Conservation (phyloP, 2,329 filamentous ascomycete species). For the Hansfordia pulvinata region DNA sequence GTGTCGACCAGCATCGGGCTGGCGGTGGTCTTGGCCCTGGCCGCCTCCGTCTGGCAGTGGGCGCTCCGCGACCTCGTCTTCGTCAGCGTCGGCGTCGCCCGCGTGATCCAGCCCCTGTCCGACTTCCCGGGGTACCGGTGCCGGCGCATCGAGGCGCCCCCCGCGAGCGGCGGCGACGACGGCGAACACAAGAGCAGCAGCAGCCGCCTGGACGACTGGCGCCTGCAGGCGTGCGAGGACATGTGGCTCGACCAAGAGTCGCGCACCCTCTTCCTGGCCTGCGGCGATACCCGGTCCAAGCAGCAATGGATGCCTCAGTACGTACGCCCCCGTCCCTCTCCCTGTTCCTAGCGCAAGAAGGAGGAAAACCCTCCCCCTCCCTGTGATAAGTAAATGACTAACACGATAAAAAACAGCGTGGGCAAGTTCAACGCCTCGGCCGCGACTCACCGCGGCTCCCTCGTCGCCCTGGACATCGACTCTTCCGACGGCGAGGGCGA, state of each 20-base stretch:
- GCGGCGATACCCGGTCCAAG: slow-evolving; percentile 9
- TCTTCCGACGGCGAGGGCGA: too few relatives aligned
- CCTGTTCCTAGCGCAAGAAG: not conserved
- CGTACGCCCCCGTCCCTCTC: not conserved
- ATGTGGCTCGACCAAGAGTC: slow-evolving; percentile 17
- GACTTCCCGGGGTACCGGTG: slow-evolving; percentile 17
- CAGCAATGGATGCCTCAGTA: slow-evolving; percentile 14
- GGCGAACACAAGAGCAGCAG: too few relatives aligned
- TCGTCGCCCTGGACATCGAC: slow-evolving; percentile 20
- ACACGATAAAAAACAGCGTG: slow-evolving; percentile 1
- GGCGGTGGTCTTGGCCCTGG: slow-evolving; percentile 4
- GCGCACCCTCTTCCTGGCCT: slow-evolving; percentile 17
- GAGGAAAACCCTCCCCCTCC: too few relatives aligned
- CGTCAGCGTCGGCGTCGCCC: slow-evolving; percentile 10
- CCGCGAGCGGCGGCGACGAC: too few relatives aligned
- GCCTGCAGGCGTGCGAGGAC: slow-evolving; percentile 16
- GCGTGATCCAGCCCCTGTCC: slow-evolving; percentile 11
- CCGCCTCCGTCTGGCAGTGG: slow-evolving; percentile 7
- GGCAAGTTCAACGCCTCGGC: slow-evolving; percentile 12
- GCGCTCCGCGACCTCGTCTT: slow-evolving; percentile 8
- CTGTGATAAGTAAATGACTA: not conserved
- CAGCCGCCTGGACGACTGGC: too few relatives aligned
- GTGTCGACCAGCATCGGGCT: slow-evolving; percentile 2
- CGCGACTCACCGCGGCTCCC: slow-evolving; percentile 15
- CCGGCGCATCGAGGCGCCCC: slow-evolving; percentile 12